phyloP scores from a whole-genome alignment of 805 yeast species.

The Candida michaelii region DNA sequence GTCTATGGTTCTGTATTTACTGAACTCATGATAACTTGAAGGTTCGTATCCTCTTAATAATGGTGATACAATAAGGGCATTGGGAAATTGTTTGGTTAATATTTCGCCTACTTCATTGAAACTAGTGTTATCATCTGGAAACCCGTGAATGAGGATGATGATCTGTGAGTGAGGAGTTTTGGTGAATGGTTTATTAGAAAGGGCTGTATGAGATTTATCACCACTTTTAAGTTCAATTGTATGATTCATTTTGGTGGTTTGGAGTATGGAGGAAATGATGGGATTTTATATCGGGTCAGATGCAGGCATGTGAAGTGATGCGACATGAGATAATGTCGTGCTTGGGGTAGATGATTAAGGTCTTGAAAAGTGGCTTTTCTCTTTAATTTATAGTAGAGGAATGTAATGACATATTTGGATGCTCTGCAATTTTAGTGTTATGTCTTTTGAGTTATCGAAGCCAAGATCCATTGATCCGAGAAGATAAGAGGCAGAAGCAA shows the following conservation, averaged over 20 bases:
- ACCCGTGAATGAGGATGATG: conserved; percentile 34
- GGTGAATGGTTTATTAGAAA: conserved; percentile 6
- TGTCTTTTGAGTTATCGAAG: too few relatives aligned
- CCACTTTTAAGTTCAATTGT: conserved; percentile 12
- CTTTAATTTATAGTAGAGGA: too few relatives aligned
- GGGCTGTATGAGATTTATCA: conserved; percentile 11
- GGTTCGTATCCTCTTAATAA: conserved; percentile 38
- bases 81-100: conserved; percentile 16
- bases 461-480: too few relatives aligned
- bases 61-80: conserved; percentile 32
- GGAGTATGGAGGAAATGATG: neutral
- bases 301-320: conserved; percentile 10
- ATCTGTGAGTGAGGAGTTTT: conserved; percentile 15
- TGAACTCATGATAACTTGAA: conserved; percentile 24
- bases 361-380: too few relatives aligned
- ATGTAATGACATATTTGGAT: too few relatives aligned
- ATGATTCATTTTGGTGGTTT: conserved; percentile 3
- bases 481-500: too few relatives aligned
- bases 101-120: conserved; percentile 20
- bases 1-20: conserved; percentile 27
- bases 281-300: neutral
- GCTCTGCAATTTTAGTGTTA: too few relatives aligned
- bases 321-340: too few relatives aligned
- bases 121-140: conserved; percentile 37
- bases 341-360: too few relatives aligned